These are phyloP conservation scores for Acanthamoeba healyi DNA, from an alignment of 208 protist genomes.

Conservation along the genomic window DNA sequence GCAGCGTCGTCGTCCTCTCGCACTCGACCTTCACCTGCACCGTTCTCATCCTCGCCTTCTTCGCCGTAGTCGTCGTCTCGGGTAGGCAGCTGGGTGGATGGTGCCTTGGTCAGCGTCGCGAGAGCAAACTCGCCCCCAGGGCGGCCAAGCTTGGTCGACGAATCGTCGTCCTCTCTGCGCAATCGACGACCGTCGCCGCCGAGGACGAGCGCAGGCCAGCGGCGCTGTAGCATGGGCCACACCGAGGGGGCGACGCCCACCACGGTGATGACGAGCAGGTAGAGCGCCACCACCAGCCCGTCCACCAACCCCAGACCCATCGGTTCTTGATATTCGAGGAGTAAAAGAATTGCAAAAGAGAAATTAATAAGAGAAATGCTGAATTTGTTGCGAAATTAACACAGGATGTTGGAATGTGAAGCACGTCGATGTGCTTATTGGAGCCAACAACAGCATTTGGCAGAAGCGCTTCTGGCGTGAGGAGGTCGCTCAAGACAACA, in stretches of 20 bases:
- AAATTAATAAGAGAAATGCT: neutral
- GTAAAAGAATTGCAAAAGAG: too few relatives aligned
- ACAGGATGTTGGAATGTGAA: too few relatives aligned
- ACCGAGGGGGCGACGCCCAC: constrained; percentile 1
- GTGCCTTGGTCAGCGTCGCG: neutral
- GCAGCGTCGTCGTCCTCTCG: too few relatives aligned
- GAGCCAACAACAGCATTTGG: too few relatives aligned
- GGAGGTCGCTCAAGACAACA: neutral
- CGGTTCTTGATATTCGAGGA: neutral
- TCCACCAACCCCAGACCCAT: constrained; percentile 33
- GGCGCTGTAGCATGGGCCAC: neutral
- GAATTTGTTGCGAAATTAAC: neutral
- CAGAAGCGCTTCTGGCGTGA: too few relatives aligned
- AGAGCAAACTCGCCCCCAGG: neutral
- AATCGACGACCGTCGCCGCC: neutral
- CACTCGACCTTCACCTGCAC: neutral
- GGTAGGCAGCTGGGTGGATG: neutral
- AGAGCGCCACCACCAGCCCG: constrained; percentile 21
- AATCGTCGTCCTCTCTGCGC: neutral
- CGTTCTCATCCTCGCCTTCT: neutral
- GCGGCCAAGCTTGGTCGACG: neutral
- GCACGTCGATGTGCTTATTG: too few relatives aligned
- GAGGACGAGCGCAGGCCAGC: neutral
- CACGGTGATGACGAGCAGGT: constrained; percentile 36
- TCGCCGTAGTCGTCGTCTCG: too few relatives aligned